These are phyloP conservation scores for Lathyrus oleraceus DNA, from an alignment of 306 rosid species.

Conservation along the genomic window DNA sequence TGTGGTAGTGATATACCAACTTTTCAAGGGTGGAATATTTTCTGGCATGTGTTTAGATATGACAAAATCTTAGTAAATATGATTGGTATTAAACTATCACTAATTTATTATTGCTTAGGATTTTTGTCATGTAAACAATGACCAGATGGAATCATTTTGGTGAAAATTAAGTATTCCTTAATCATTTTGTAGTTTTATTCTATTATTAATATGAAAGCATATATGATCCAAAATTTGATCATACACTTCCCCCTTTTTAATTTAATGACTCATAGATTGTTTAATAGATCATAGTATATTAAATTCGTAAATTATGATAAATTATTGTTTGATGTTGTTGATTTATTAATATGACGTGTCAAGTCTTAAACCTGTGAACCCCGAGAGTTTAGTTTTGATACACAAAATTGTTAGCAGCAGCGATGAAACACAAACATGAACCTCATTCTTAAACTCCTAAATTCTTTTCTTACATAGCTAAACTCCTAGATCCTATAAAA, in stretches of 20 bases:
- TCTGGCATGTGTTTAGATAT: conserved; percentile 77
- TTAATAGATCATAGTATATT: no score
- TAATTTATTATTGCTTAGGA: conserved; percentile 35
- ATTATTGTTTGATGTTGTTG: no score
- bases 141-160: conserved; percentile 27
- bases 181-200: not conserved
- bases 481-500: no score
- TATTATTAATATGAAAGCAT: not conserved
- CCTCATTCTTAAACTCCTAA: no score
- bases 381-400: no score
- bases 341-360: no score
- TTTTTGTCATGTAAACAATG: conserved; percentile 45
- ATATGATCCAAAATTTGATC: not conserved
- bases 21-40: conserved; percentile 61
- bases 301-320: no score
- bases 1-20: conserved; percentile 31
- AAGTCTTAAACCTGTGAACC: no score
- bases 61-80: conserved; percentile 56
- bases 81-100: conserved; percentile 42
- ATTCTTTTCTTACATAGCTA: no score
- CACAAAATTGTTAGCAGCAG: no score
- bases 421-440: no score
- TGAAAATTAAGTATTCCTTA: conserved; percentile 17
- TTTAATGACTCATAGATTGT: not conserved
- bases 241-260: not conserved